Percentiles rank a stretch among this genome's conserved stretches.
These are phyloP conservation scores for Testicularia cyperi DNA, from an alignment of 1,284 basidiomycete species.

Conservation along the genomic window DNA sequence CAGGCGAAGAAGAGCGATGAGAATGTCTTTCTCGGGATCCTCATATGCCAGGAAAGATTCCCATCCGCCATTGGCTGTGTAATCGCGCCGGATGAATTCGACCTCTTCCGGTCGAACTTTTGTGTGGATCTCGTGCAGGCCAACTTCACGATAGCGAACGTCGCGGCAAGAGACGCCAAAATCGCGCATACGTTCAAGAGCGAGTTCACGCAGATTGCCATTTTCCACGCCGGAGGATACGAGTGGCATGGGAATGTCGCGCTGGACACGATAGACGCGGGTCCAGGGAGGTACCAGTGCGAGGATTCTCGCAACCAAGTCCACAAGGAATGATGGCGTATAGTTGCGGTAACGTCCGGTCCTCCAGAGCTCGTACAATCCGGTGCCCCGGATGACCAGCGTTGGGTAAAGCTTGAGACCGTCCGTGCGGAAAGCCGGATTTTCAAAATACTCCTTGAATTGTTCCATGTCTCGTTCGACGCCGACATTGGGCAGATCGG, in stretches of 20 bases:
- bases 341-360: conserved; percentile 98
- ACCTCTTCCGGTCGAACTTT: conserved; percentile 94
- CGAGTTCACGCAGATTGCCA: conserved; percentile 93
- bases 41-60: conserved; percentile 99
- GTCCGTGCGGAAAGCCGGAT: conserved; percentile 93
- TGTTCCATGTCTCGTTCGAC: conserved; percentile 96
- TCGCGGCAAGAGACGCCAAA: conserved; percentile 97
- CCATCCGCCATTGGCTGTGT: conserved; percentile 92
- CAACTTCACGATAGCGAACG: conserved; percentile 96
- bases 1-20: conserved; percentile 87
- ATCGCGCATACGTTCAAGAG: conserved; percentile 96
- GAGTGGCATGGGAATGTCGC: conserved; percentile 57
- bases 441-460: conserved; percentile 98
- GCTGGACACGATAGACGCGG: conserved; percentile 84
- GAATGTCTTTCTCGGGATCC: conserved; percentile 93
- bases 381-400: conserved; percentile 94
- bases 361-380: conserved; percentile 93
- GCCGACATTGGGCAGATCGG: conserved; percentile 86
- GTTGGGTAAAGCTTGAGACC: conserved; percentile 99
- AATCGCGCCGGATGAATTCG: conserved; percentile 94
- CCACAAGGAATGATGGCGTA: conserved; percentile 94
- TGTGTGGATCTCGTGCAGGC: conserved; percentile 97
- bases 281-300: conserved; percentile 99
- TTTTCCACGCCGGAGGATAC: conserved; percentile 94
- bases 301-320: conserved; percentile 92